phyloP scores from a whole-genome alignment of 805 yeast species.

The Wickerhamiella musiphila region DNA sequence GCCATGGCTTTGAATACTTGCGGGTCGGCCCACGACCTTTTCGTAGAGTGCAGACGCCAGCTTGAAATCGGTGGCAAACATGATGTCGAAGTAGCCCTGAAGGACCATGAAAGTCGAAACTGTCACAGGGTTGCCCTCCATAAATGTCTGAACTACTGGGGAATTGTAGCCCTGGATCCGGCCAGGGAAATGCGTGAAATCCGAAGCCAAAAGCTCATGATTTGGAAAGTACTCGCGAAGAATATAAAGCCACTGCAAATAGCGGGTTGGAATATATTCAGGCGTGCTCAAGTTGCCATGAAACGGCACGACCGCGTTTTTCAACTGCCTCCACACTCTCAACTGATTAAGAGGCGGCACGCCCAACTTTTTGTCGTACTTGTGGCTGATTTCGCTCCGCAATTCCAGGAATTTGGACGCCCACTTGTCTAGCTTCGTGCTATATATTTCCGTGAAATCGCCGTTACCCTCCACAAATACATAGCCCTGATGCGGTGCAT shows the following conservation, averaged over 20 bases:
- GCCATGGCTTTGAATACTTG: constrained; percentile 37
- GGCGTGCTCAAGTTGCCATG: constrained; percentile 50
- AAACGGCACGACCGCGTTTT: constrained; percentile 43
- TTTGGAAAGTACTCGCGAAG: constrained; percentile 52
- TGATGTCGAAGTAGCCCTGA: constrained; percentile 73
- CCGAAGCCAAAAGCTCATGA: constrained; percentile 58
- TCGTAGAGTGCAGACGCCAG: constrained; percentile 44
- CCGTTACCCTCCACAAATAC: constrained; percentile 57
- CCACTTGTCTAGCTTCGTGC: constrained; percentile 42
- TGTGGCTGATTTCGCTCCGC: constrained; percentile 25
- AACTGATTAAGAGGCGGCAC: constrained; percentile 49
- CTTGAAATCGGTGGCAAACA: constrained; percentile 69
- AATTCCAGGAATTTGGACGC: constrained; percentile 33
- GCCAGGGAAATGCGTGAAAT: constrained; percentile 33
- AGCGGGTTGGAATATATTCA: constrained; percentile 69
- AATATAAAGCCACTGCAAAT: constrained; percentile 45
- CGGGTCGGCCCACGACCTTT: constrained; percentile 42
- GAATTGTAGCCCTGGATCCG: constrained; percentile 39
- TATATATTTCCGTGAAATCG: constrained; percentile 57
- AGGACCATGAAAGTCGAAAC: constrained; percentile 62
- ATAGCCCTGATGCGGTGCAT: constrained; percentile 59
- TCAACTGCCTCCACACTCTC: constrained; percentile 24
- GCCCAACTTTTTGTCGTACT: constrained; percentile 20
- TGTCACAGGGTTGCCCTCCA: constrained; percentile 49
- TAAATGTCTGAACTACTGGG: constrained; percentile 68